Conservation (phyloP, 352 stramenopile species). For the Globisporangium perplexum region DNA sequence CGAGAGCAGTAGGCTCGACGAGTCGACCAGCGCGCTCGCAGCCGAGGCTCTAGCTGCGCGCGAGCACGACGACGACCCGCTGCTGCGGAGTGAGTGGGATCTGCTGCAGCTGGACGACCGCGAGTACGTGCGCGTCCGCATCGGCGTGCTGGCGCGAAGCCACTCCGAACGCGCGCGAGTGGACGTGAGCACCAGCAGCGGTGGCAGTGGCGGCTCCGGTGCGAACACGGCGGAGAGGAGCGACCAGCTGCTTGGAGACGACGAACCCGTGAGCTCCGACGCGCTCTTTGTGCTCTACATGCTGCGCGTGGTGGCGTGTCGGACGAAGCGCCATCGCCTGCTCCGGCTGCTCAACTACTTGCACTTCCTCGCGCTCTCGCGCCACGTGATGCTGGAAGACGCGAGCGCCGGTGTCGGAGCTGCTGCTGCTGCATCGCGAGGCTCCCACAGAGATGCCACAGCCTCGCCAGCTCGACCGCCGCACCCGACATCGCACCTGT, state of each 20-base stretch:
- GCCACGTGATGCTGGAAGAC: neutral
- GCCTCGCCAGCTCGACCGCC: neutral
- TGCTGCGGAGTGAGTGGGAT: conserved; percentile 36
- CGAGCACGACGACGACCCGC: conserved; percentile 19
- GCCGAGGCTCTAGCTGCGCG: neutral
- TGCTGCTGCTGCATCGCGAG: neutral
- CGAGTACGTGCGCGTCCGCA: conserved; percentile 25
- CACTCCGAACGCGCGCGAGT: conserved; percentile 37
- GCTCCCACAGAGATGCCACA: no score
- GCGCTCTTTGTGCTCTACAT: conserved; percentile 32
- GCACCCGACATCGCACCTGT: neutral
- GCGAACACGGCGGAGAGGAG: neutral
- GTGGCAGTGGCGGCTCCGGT: neutral
- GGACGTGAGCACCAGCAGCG: conserved; percentile 11
- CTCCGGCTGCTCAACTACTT: conserved; percentile 47
- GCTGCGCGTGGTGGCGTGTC: conserved; percentile 30
- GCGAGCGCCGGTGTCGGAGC: neutral
- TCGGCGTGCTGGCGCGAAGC: conserved; percentile 25
- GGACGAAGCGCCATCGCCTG: conserved; percentile 27
- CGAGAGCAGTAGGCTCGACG: conserved; percentile 7
- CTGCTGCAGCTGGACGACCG: conserved; percentile 27
- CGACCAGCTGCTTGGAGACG: conserved; percentile 6
- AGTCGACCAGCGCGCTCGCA: neutral
- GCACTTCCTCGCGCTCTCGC: conserved; percentile 27
- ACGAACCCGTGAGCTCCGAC: conserved; percentile 19